A percentile compares a stretch with the other conserved stretches of the same genome.
phyloP scores from a whole-genome alignment of 371 early-diverging fungal species.

The Syncephalastrum sp. region DNA sequence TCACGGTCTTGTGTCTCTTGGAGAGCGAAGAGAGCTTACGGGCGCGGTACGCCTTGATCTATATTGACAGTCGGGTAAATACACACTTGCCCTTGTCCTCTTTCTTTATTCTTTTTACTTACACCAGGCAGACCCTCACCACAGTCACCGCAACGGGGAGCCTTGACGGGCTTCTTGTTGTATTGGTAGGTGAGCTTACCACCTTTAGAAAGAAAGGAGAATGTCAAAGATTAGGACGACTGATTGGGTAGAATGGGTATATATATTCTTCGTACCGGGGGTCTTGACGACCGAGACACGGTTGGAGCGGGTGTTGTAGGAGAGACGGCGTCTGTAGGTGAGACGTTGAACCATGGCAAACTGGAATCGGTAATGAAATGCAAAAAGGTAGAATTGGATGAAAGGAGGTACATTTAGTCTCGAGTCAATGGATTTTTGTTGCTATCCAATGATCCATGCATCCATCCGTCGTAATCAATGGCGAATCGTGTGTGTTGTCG shows the following conservation, averaged over 20 bases:
- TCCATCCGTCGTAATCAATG: too few species aligned
- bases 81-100: neutral
- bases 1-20: constrained; percentile 92
- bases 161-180: constrained; percentile 91
- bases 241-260: neutral
- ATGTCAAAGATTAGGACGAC: constrained; percentile 1
- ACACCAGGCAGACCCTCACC: constrained; percentile 88
- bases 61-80: constrained; percentile 4
- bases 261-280: constrained; percentile 68
- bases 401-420: too few species aligned
- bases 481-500: too few species aligned
- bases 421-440: too few species aligned
- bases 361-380: neutral
- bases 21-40: constrained; percentile 87
- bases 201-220: constrained; percentile 45
- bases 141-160: constrained; percentile 97
- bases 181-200: constrained; percentile 91
- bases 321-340: constrained; percentile 95
- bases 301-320: constrained; percentile 99
- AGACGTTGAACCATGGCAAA: constrained; percentile 86
- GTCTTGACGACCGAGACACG: constrained; percentile 95
- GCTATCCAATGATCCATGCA: too few species aligned
- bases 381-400: too few species aligned
- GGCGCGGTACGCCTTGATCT: constrained; percentile 93
- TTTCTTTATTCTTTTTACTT: constrained; percentile 35